Evolutionary conservation across 2,329 filamentous ascomycete species (phyloP), one percentile per base, ranked within the genome.

Genomic region (Hysterium pulicare): DNA sequence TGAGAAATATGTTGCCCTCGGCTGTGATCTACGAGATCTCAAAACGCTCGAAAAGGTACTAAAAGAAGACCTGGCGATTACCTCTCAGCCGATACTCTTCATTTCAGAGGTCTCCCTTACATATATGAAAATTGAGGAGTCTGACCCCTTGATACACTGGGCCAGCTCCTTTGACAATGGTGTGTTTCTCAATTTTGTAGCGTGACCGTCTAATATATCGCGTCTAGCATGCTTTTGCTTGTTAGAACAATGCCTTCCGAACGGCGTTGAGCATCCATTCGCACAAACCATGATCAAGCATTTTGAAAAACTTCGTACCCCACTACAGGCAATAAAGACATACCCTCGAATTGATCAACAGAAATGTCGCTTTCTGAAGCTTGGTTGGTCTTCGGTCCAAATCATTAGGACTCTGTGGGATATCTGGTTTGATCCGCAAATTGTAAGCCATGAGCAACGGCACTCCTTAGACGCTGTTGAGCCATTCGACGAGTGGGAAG

Each of bases 401-500:
- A 78, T 82, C 33, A 78, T 78, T 61, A n/a, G n/a, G n/a, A 87
- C 83, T 54, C 71, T 96, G 9, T 95, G 90, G 88, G 79, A 89
- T 42, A 72, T 90, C 1, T 96, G 90, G 90, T 81, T 77, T 9
- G 81, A 86, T 50, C 71, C 81, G 11, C 59, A 70, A 2, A 90
- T 90, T 61, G 67, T 95, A 16, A 73, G 72, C 5, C 58, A 75
- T 1, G 66, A 74, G 1, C 76, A 87, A 47, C 78, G 87, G 49
- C 70, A 62, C 26, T 69, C 69, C 9, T 68, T 96, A 11, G 84
- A 95, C 53, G 59, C 70, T 1, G 67, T 90, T 13, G 91, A 96
- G 58, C 82, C 85, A 1, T 96, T 97, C 59, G 91, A 97, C 63
- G 90, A 96, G 67, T 95, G 89, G 89, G 91, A 97, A 66, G 91